A percentile compares a stretch with the other conserved stretches of the same genome.
Conservation (phyloP, 495 filamentous ascomycete genomes). For the Talaromyces nanjingensis region DNA sequence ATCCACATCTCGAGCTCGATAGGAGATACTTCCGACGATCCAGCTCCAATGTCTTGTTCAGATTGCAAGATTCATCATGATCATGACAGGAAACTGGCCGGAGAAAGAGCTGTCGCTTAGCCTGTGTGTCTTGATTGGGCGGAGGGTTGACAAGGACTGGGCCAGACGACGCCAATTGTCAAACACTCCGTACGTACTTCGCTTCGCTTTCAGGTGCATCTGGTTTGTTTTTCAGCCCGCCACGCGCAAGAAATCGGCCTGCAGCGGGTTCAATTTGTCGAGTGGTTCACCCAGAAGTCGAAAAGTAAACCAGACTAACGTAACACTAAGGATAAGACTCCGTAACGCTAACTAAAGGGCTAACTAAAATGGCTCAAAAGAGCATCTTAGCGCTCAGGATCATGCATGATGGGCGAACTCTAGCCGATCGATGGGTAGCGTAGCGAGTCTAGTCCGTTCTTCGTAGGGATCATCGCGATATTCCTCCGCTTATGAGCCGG, state of each 20-base stretch:
- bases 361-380: not conserved
- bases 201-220: not conserved
- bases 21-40: not conserved
- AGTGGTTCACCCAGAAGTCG: not conserved
- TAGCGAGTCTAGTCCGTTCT: not conserved
- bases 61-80: not conserved
- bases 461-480: not conserved
- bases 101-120: not conserved
- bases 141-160: not conserved
- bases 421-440: not conserved
- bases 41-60: not conserved
- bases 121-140: not conserved
- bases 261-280: not conserved
- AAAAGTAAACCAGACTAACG: not conserved
- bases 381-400: not conserved
- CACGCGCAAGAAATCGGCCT: not conserved
- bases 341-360: not conserved
- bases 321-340: not conserved
- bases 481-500: not conserved
- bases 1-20: not conserved
- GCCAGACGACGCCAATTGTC: not conserved
- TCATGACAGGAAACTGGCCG: not conserved
- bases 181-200: not conserved
- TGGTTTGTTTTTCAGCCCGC: conserved; percentile 11
- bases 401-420: not conserved